phyloP scores from a whole-genome alignment of 257 asterid genomes.

The Solanum microdontum region DNA sequence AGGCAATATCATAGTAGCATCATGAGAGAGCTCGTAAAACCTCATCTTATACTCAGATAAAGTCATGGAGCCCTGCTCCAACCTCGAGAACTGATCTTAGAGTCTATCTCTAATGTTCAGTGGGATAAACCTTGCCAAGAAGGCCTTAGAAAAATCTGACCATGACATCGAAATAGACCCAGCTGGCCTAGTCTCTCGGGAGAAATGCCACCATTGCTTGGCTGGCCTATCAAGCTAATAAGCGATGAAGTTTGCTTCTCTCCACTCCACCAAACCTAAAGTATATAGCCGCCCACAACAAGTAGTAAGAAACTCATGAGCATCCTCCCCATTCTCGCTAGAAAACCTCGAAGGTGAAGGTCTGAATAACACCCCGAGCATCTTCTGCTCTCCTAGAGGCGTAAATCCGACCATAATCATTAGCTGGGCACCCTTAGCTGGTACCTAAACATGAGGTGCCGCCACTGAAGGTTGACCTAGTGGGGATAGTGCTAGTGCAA shows the following conservation, averaged over 20 bases:
- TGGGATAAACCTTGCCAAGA: neutral
- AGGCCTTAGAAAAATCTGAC: neutral
- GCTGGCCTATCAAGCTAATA: neutral
- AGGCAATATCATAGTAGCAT: neutral
- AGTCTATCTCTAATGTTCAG: too few relatives aligned
- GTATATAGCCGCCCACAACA: neutral
- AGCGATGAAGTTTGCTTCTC: neutral
- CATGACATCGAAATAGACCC: neutral
- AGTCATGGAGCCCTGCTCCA: neutral
- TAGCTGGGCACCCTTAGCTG: neutral
- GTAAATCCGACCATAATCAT: neutral
- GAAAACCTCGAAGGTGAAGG: neutral
- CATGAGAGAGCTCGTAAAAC: neutral
- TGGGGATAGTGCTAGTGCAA: neutral
- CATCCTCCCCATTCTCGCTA: neutral
- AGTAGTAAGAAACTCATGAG: neutral
- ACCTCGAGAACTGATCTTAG: neutral
- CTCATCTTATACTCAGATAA: neutral
- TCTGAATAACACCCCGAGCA: neutral
- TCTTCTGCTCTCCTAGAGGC: neutral
- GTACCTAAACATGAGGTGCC: neutral
- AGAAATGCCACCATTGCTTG: neutral
- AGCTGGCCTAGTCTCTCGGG: neutral
- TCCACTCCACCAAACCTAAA: neutral
- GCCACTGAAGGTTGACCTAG: neutral